Evolutionary conservation across 2,329 filamentous ascomycete genomes (phyloP).

Genomic region (Neopestalotiopsis rosae): DNA sequence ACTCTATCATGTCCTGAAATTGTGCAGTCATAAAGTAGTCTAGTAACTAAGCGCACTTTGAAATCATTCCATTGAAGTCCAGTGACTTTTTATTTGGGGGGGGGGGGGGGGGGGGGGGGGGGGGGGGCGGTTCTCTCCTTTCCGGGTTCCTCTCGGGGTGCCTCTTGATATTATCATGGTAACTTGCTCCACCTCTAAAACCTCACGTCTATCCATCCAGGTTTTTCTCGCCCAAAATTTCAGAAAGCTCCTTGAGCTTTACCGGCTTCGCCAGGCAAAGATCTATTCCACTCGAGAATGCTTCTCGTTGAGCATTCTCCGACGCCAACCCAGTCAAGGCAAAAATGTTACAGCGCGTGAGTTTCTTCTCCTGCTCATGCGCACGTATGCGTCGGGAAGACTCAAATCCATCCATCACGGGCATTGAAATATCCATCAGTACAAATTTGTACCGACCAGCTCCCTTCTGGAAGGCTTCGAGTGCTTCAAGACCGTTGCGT

Average conservation of each 20-base stretch:
- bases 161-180: no score
- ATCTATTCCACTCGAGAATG: slow-evolving; percentile 50
- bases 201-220: no score
- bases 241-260: slow-evolving; percentile 38
- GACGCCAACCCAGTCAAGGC: slow-evolving; percentile 51
- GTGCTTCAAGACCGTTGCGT: slow-evolving; percentile 43
- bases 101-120: no score
- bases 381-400: slow-evolving; percentile 46
- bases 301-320: slow-evolving; percentile 48
- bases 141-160: no score
- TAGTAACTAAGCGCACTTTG: no score
- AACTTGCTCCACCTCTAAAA: no score
- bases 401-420: slow-evolving; percentile 48
- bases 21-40: no score
- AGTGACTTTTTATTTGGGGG: no score
- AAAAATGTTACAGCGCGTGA: slow-evolving; percentile 46
- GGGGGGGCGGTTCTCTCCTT: no score
- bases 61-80: no score
- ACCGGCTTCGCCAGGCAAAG: slow-evolving; percentile 55
- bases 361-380: slow-evolving; percentile 42
- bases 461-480: slow-evolving; percentile 36
- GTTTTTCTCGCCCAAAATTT: neutral
- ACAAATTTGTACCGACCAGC: slow-evolving; percentile 18
- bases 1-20: no score
- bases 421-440: slow-evolving; percentile 46